phyloP scores from a whole-genome alignment of 1,284 basidiomycete species.

The Anthracocystis panici-leucophaei region DNA sequence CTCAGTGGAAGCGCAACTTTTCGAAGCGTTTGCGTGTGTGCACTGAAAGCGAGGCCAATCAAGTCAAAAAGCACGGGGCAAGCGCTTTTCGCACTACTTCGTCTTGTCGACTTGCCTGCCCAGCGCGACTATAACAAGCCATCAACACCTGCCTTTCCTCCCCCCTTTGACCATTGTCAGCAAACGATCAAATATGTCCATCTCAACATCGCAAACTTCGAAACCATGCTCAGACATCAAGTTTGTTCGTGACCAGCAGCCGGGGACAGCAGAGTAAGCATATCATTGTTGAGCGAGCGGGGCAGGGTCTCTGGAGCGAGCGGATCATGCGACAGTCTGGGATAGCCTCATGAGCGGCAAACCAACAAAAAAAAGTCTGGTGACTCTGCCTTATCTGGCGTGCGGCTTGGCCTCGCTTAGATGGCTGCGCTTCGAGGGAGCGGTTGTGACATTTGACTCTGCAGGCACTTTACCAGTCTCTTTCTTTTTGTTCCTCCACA shows the following conservation, averaged over 20 bases:
- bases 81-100: background rate
- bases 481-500: slow-evolving; percentile 5
- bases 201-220: background rate
- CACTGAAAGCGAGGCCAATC: slow-evolving; percentile 3
- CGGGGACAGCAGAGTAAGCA: background rate
- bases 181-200: background rate
- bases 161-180: background rate
- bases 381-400: slow-evolving; percentile 10
- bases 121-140: background rate
- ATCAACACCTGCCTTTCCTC: background rate
- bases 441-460: background rate
- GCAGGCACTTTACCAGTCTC: slow-evolving; percentile 6
- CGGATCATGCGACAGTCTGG: slow-evolving; percentile 13
- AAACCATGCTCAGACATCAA: background rate
- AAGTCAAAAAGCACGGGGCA: slow-evolving; percentile 25
- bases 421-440: too few species aligned
- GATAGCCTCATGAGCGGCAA: background rate
- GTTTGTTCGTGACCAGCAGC: background rate
- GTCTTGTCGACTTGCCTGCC: too few species aligned
- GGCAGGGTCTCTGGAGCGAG: slow-evolving; percentile 30
- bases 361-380: background rate
- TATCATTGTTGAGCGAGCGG: background rate
- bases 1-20: slow-evolving; percentile 3
- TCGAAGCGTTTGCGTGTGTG: background rate
- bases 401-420: too few species aligned